A percentile compares a stretch with the other conserved stretches of the same genome.
Conservation (phyloP, 306 rosid genomes). For the Boehmeria nivea region DNA sequence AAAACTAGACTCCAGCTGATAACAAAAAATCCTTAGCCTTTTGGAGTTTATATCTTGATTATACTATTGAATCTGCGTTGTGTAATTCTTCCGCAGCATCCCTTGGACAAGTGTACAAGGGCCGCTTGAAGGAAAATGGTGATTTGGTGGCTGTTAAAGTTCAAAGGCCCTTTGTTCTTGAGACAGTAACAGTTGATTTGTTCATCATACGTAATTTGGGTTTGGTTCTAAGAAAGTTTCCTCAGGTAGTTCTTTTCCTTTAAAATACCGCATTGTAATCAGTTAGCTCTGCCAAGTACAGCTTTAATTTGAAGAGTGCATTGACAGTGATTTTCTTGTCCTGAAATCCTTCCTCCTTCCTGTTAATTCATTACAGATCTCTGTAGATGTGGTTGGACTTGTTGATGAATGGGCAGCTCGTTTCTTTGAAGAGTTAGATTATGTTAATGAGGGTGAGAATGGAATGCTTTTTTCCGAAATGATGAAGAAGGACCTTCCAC, state of each 20-base stretch:
- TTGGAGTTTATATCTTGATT: conserved; percentile 16
- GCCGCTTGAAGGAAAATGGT: conserved; percentile 85
- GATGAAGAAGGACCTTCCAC: conserved; percentile 98
- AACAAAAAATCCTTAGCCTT: conserved; percentile 19
- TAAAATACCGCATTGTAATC: background rate
- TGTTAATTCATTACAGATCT: conserved; percentile 46
- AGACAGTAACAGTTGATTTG: conserved; percentile 89
- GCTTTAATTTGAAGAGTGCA: conserved; percentile 5
- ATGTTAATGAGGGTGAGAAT: conserved; percentile 93
- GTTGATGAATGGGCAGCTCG: conserved; percentile 99
- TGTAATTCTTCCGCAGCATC: conserved; percentile 67
- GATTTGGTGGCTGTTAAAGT: conserved; percentile 98
- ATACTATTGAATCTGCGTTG: conserved; percentile 18
- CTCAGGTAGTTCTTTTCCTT: conserved; percentile 68
- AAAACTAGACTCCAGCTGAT: conserved; percentile 22
- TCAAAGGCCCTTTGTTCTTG: conserved; percentile 96
- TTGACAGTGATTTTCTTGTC: conserved; percentile 17
- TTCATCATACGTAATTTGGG: conserved; percentile 83
- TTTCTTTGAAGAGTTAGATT: conserved; percentile 94
- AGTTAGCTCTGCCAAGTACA: background rate
- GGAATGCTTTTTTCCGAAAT: conserved; percentile 82
- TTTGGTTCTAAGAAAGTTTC: conserved; percentile 80
- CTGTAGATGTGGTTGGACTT: conserved; percentile 93
- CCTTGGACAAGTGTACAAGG: conserved; percentile 97
- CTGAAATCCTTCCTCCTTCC: conserved; percentile 13